Base-by-base conservation (phyloP, 306 rosid species). In the Quercus wislizeni region DNA sequence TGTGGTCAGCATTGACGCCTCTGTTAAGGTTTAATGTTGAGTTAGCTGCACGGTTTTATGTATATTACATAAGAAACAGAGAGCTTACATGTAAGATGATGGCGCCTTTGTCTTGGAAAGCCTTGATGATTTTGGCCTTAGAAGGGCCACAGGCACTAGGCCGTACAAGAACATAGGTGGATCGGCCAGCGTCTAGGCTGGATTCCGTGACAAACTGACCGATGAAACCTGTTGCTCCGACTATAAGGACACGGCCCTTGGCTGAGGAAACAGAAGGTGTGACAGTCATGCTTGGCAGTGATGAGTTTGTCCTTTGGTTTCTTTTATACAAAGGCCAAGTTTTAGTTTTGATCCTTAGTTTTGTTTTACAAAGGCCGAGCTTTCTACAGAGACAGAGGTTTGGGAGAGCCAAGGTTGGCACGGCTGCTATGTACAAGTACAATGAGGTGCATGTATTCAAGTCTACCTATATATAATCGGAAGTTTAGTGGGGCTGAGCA, bases 191-290 rank as follows among this genome's bases (percentile, higher is more conserved):
- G 2, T 13, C 65, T 9, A 91, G 80, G 84, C 93, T 91, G 11
- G 92, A 93, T 43, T 85, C 84, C 2, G 93, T 85, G 11, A 91
- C 57, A 9, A 88, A 89, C 73, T 78, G 84, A 5, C 97, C 97
- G 30, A 91, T 91, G 77, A 91, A 89, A 3, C 97, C 97, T 1
- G 88, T 87, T 49, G 91, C 92, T 10, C 97, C 97, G 14, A 56
- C 74, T 0, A 92, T 28, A 2, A 92, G 81, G 2, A 88, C 89
- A 31, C 90, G 75, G 71, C 79, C 71, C 49, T 77, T 81, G 61
- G 31, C 52, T 0, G 71, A n/a, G 33, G 83, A 67, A 23, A 79
- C n/a, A 2, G 78, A 65, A 8, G 76, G 33, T 63, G 87, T 69
- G 52, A 85, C 78, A 62, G 90, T 87, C 93, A 90, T 90, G 55